Evolutionary conservation across 306 rosid species (phyloP).

Genomic region (Nissolia schottii): DNA sequence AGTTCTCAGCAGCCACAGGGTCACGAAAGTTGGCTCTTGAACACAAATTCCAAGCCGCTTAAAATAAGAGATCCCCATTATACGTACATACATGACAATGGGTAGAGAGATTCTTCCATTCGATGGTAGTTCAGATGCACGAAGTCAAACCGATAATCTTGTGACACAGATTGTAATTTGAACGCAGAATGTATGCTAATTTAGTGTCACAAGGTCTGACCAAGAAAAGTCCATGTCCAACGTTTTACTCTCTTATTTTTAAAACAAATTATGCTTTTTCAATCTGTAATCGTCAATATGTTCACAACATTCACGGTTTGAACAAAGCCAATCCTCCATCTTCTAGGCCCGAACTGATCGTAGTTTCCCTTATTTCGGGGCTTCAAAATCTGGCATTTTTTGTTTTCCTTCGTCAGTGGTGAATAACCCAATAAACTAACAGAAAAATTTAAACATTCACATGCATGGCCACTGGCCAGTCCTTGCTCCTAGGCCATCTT

Average conservation of each 20-base stretch:
- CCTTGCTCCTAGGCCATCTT: not conserved
- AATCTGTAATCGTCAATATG: too few relatives aligned
- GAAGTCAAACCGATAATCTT: slow-evolving; percentile 12
- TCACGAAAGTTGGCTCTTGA: slow-evolving; percentile 36
- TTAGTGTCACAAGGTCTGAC: not conserved
- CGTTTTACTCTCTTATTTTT: not conserved
- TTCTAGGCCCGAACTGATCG: too few relatives aligned
- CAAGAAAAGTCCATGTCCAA: not conserved
- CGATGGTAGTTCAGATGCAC: slow-evolving; percentile 13
- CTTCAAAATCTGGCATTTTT: not conserved
- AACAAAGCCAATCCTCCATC: too few relatives aligned
- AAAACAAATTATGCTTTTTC: not conserved
- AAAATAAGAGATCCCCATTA: slow-evolving; percentile 15
- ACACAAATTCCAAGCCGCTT: slow-evolving; percentile 4
- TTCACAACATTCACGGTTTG: too few relatives aligned
- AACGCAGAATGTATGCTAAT: not conserved
- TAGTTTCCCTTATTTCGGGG: not conserved
- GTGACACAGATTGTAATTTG: not conserved
- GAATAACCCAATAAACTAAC: not conserved
- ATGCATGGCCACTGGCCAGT: not conserved
- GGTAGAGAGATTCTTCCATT: too few relatives aligned
- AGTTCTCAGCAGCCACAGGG: slow-evolving; percentile 27
- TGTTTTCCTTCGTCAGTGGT: not conserved
- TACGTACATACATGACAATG: not conserved
- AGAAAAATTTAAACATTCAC: not conserved